Evolutionary conservation across 805 yeast genomes (phyloP), one percentile per base, ranked within the genome.

Genomic region (Candida qinlingensis): DNA sequence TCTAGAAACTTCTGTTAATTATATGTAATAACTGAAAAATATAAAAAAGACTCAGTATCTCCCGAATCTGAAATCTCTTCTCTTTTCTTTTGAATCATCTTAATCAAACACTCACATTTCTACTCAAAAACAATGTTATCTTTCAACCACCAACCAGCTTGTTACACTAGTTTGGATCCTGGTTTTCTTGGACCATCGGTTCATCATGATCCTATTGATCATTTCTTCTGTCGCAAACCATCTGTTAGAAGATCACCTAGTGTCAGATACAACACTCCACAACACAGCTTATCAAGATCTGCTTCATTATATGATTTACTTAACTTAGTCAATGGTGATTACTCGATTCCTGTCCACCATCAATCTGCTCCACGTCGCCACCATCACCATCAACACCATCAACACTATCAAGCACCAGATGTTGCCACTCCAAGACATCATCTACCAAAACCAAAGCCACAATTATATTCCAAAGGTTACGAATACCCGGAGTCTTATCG

Each of bases 91-190:
- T 3, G 19, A 19, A 19, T 19, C 26, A 36, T 36, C 38, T 2
- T 36, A 13, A 12, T 36, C 26, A 8, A 36, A 7, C 4, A 3
- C 25, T 7, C 7, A 8, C 11, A 36, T 7, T 36, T 19, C 26
- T n/a, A n/a, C 2, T 36, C 38, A n/a, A 10, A 37, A 13, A 41
- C 37, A 37, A 51, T 51, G 54, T 47, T 48, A 13, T 46, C 54
- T n/a, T 51, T 51, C 37, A 49, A 41, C 31, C 37, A 25, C 29
- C 39, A 42, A 12, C 54, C 54, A 45, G 36, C 41, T 11, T 38
- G 29, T 19, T 19, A 38, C 40, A 35, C 41, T 25, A 39, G 27
- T 33, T 28, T 37, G 13, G 46, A 37, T 37, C 44, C 34, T 31
- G 37, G 41, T 12, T 39, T 27, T 25, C 42, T 47, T 28, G 33